A percentile compares a stretch with the other conserved stretches of the same genome.
These are phyloP conservation scores for Phellopilus nigrolimitatus DNA, from an alignment of 1,284 basidiomycete species.

Conservation along the genomic window DNA sequence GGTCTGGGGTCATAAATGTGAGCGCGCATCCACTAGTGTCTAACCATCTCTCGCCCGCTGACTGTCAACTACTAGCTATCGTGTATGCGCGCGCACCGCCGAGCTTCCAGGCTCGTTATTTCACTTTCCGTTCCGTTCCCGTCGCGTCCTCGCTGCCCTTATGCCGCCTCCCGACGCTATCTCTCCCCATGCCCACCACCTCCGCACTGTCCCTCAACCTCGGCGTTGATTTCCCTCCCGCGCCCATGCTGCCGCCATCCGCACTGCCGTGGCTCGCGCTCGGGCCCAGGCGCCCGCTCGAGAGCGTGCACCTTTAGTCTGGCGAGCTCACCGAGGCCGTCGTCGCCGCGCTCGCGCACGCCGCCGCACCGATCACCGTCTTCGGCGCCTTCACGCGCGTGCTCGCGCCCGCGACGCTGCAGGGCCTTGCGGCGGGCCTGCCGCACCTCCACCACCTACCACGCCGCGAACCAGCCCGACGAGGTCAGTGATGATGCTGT, in stretches of 20 bases:
- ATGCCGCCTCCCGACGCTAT: too few species aligned
- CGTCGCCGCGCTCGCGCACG: constrained; percentile 22
- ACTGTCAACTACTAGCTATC: too few species aligned
- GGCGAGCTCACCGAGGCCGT: constrained; percentile 21
- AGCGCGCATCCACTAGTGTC: too few species aligned
- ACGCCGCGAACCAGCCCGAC: constrained; percentile 15
- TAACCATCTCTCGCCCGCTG: too few species aligned
- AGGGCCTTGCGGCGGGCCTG: constrained; percentile 15
- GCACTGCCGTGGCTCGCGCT: constrained; percentile 48
- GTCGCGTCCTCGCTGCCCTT: too few species aligned
- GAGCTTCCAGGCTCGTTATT: too few species aligned
- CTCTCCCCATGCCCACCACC: too few species aligned
- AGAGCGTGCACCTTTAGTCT: constrained; percentile 49
- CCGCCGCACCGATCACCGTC: constrained; percentile 24
- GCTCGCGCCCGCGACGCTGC: constrained; percentile 16
- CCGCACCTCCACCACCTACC: constrained; percentile 18
- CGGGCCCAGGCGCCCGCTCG: constrained; percentile 59
- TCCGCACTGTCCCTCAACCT: too few species aligned
- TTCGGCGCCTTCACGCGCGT: constrained; percentile 32
- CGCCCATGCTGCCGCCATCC: constrained; percentile 44
- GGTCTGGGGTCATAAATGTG: too few species aligned
- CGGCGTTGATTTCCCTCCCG: too few species aligned
- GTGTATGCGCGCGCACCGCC: too few species aligned
- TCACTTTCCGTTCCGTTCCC: too few species aligned
- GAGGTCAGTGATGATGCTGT: constrained; percentile 19